These are phyloP conservation scores for Chrysanthemum seticuspe DNA, from an alignment of 129 eudicot genomes.

Conservation along the genomic window DNA sequence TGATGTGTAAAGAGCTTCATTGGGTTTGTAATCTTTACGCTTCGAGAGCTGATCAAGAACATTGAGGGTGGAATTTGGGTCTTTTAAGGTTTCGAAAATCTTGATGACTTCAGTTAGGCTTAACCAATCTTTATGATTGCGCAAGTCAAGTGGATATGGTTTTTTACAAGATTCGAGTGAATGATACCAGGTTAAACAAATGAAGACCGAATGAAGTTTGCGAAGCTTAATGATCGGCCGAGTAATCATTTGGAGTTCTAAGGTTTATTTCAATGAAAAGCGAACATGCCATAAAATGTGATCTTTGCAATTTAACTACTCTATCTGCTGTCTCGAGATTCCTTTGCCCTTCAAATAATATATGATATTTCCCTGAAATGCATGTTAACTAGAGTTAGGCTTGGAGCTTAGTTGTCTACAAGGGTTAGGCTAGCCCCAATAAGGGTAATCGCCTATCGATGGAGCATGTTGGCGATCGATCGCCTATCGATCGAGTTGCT, in stretches of 20 bases:
- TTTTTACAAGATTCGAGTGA: constrained; percentile 28
- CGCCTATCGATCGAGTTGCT: too few species aligned
- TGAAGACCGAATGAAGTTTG: constrained; percentile 12
- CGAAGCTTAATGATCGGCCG: constrained; percentile 25
- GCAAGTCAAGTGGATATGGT: constrained; percentile 31
- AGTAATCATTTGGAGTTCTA: constrained; percentile 15
- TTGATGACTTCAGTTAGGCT: constrained; percentile 65
- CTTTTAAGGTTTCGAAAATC: constrained; percentile 55
- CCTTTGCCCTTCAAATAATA: too few species aligned
- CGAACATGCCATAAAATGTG: too few species aligned
- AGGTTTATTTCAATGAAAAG: neutral
- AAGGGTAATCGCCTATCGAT: too few species aligned
- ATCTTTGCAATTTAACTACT: too few species aligned
- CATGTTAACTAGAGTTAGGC: too few species aligned
- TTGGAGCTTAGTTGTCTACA: too few species aligned
- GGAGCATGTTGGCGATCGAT: too few species aligned
- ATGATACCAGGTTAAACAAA: constrained; percentile 22
- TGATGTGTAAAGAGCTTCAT: constrained; percentile 61
- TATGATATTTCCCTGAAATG: too few species aligned
- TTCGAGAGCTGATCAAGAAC: constrained; percentile 52
- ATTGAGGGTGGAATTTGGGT: constrained; percentile 57
- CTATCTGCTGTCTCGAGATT: too few species aligned
- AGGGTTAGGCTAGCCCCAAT: too few species aligned
- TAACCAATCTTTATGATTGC: constrained; percentile 80
- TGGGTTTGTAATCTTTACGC: constrained; percentile 82